These are phyloP conservation scores for Spathaspora passalidarum DNA, from an alignment of 805 yeast species.

Conservation along the genomic window DNA sequence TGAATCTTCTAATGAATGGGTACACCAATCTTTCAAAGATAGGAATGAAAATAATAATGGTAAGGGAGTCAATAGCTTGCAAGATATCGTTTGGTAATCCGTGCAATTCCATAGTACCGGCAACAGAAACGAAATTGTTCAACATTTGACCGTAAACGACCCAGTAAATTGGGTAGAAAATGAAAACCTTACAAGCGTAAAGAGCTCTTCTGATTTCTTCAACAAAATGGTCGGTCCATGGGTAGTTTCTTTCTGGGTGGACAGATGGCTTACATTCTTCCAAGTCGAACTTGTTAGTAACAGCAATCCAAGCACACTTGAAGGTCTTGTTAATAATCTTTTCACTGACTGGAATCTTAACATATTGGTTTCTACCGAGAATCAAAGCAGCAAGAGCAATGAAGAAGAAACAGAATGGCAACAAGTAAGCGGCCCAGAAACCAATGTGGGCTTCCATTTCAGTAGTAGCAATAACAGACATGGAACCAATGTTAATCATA, in stretches of 20 bases:
- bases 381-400: conserved; percentile 50
- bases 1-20: conserved; percentile 41
- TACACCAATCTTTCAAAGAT: conserved; percentile 58
- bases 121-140: conserved; percentile 70
- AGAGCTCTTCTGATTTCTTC: conserved; percentile 68
- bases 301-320: conserved; percentile 38
- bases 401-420: conserved; percentile 61
- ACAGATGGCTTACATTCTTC: conserved; percentile 58
- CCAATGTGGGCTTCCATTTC: conserved; percentile 65
- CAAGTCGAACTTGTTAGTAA: conserved; percentile 47
- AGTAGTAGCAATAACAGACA: conserved; percentile 75
- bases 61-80: conserved; percentile 72
- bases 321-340: conserved; percentile 57
- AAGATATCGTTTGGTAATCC: conserved; percentile 80
- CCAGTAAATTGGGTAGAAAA: conserved; percentile 73
- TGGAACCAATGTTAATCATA: conserved; percentile 72
- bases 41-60: conserved; percentile 76
- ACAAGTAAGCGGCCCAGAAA: conserved; percentile 70
- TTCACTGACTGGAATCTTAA: conserved; percentile 60
- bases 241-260: conserved; percentile 44
- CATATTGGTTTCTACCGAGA: conserved; percentile 54
- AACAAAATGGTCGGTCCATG: conserved; percentile 69
- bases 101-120: conserved; percentile 70
- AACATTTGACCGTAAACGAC: conserved; percentile 68
- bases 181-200: conserved; percentile 69